These are phyloP conservation scores for Ceratocystis albifundus DNA, from an alignment of 2,329 filamentous ascomycete species.

Conservation along the genomic window DNA sequence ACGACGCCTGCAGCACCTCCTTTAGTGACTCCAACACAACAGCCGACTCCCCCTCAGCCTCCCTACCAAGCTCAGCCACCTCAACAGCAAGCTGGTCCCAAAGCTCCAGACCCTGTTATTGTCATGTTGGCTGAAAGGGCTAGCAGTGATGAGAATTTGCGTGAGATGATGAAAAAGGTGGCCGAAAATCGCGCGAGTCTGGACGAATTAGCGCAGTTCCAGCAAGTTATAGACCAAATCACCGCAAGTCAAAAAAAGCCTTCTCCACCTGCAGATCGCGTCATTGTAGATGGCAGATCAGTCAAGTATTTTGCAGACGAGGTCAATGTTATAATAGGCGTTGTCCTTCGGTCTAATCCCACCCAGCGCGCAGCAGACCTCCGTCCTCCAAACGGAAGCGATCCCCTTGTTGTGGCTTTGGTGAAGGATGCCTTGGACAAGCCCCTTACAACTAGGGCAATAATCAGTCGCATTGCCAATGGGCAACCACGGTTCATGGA, in stretches of 20 bases:
- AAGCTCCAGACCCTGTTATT: conserved; percentile 60
- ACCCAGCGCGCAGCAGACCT: conserved; percentile 44
- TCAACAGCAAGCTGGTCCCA: conserved; percentile 25
- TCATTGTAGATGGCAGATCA: conserved; percentile 44
- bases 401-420: conserved; percentile 45
- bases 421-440: conserved; percentile 49
- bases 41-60: conserved; percentile 23
- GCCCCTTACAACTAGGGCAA: conserved; percentile 35
- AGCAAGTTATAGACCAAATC: conserved; percentile 69
- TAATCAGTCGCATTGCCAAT: conserved; percentile 44
- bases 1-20: background rate
- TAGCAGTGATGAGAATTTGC: conserved; percentile 58
- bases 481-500: conserved; percentile 41
- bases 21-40: conserved; percentile 24
- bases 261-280: conserved; percentile 43
- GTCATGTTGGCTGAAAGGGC: conserved; percentile 66
- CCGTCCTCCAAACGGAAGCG: conserved; percentile 42
- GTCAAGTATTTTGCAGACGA: conserved; percentile 51
- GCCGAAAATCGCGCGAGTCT: conserved; percentile 61
- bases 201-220: conserved; percentile 62
- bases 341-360: conserved; percentile 48
- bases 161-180: conserved; percentile 73
- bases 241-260: conserved; percentile 48
- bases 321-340: conserved; percentile 46
- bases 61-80: background rate